Percentiles rank a stretch among this genome's conserved stretches.
Conservation (phyloP, 2,329 filamentous ascomycete species). For the Apiospora arundinis region DNA sequence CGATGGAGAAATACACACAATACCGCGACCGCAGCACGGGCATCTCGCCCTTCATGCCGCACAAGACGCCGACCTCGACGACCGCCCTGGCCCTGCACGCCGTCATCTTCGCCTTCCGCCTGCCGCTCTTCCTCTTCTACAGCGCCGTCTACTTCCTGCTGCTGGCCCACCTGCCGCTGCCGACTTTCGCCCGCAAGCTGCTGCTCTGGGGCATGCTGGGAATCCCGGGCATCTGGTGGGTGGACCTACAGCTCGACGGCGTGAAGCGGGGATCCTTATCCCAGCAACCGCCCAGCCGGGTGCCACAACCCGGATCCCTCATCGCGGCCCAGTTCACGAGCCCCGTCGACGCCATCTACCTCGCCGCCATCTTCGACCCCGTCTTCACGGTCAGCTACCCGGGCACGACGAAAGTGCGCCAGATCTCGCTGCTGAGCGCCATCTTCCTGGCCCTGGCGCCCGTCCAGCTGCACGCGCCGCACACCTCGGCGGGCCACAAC, state of each 20-base stretch:
- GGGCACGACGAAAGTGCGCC: conserved; percentile 72
- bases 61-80: conserved; percentile 68
- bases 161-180: conserved; percentile 79
- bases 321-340: conserved; percentile 93
- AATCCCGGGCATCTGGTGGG: conserved; percentile 95
- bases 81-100: conserved; percentile 69
- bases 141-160: conserved; percentile 76
- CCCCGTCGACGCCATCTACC: conserved; percentile 90
- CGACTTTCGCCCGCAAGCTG: conserved; percentile 73
- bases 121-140: conserved; percentile 77
- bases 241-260: conserved; percentile 96
- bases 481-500: conserved; percentile 40
- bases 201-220: conserved; percentile 87
- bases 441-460: conserved; percentile 74
- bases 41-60: conserved; percentile 93
- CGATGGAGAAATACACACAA: conserved; percentile 98
- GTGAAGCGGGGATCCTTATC: conserved; percentile 90
- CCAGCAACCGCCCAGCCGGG: conserved; percentile 72
- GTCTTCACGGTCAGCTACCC: conserved; percentile 91
- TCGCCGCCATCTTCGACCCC: conserved; percentile 95
- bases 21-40: conserved; percentile 93
- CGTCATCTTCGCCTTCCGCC: conserved; percentile 79
- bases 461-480: conserved; percentile 50
- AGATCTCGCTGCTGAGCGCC: conserved; percentile 77
- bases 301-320: conserved; percentile 80